These are phyloP conservation scores for Vitis hybrid DNA, from an alignment of 177 flowering plant species.

Conservation along the genomic window DNA sequence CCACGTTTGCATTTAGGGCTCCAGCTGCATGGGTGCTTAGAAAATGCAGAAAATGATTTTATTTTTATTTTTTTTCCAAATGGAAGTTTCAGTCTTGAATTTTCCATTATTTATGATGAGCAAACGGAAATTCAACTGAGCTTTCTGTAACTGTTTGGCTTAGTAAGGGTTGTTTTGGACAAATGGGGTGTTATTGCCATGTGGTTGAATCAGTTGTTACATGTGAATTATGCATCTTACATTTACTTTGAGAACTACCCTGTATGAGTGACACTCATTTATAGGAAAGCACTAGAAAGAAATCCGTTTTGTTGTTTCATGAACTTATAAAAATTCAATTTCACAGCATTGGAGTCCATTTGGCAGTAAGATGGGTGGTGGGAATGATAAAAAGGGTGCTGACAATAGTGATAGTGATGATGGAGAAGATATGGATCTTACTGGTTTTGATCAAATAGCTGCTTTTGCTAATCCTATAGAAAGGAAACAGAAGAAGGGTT, in stretches of 20 bases:
- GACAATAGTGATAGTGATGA: slow-evolving; percentile 28
- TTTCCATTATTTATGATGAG: too few species aligned
- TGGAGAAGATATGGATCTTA: slow-evolving; percentile 29
- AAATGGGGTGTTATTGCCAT: not conserved
- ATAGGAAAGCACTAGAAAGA: not conserved
- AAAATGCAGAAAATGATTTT: too few species aligned
- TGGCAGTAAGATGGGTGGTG: slow-evolving; percentile 14
- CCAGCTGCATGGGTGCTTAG: too few species aligned
- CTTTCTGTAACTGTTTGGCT: too few species aligned
- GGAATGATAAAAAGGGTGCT: slow-evolving; percentile 20
- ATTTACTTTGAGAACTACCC: not conserved
- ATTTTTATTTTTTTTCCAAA: too few species aligned
- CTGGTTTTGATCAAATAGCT: slow-evolving; percentile 26
- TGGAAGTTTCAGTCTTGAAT: too few species aligned
- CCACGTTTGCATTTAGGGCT: too few species aligned
- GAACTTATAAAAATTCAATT: slow-evolving; percentile 11
- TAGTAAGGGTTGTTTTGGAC: too few species aligned
- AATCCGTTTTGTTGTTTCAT: not conserved
- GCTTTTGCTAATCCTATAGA: slow-evolving; percentile 61
- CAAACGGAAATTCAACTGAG: too few species aligned
- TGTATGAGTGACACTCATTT: not conserved
- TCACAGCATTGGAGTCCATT: slow-evolving; percentile 76
- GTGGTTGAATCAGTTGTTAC: not conserved
- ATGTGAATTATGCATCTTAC: too few species aligned
- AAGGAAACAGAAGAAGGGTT: slow-evolving; percentile 63